Evolutionary conservation across 441 rosid genomes (phyloP), one percentile per base, ranked within the genome.

Genomic region (Aquilaria agallochum): DNA sequence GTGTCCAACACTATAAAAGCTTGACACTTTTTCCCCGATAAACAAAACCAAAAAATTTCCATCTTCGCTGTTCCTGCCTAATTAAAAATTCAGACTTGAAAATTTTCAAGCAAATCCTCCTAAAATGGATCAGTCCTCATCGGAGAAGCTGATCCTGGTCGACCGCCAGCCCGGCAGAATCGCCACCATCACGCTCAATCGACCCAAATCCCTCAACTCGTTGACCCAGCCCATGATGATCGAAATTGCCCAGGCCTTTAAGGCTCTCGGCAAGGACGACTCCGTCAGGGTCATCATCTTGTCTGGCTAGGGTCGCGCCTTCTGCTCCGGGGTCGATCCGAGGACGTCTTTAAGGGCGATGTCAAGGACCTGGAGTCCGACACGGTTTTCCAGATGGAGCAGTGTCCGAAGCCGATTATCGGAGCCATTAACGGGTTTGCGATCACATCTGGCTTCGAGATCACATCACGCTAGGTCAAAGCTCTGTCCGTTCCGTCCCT

Each of bases 361-460:
- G 88, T 89, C 2, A 94, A 83, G 80, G 95, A 87, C 63, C 68
- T 70, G 50, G 95, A 88, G 55, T 5, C 80, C 9, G 90, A 90
- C 62, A 83, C 84, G 13, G 85, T 89, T 1, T 72, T 70, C 2
- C 96, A 94, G 64, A 88, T 94, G 96, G 96, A 88, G 55, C 78
- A 55, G 31, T 89, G 89, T 55, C 59, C 71, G 27, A 90, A 87
- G 66, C 98, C 96, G 42, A 87, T 93, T 6, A 87, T 93, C 62
- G 95, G 97, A 40, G 98, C 91, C 2, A 82, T 93, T 30, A 82
- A 83, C 66, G 96, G 96, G 54, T 83, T 85, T 63, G 96, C 95
- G 0, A 80, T 88, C 1, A 92, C 98, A 0, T 97, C 92, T n/a
- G 98, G 98, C 11, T 92, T 92, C 55, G 98, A 92, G 68, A 83